Evolutionary conservation across 1,139 yeast genomes (phyloP).

Genomic region (Blastobotrys raffinosifermentans): DNA sequence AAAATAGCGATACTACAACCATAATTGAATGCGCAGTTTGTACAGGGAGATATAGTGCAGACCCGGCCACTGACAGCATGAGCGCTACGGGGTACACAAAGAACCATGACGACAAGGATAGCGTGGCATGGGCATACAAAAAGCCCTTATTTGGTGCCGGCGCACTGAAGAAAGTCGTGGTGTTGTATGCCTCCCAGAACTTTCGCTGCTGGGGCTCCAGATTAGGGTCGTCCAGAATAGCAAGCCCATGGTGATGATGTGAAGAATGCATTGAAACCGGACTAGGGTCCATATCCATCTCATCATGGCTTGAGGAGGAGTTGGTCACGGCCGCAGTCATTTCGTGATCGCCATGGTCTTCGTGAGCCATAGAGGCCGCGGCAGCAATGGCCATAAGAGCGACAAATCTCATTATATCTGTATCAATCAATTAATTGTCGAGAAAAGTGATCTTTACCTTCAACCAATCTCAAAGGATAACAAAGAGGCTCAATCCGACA

Average conservation of each 20-base stretch:
- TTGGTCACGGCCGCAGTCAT: too few species aligned
- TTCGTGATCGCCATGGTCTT: too few species aligned
- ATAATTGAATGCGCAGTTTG: conserved; percentile 47
- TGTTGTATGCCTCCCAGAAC: conserved; percentile 75
- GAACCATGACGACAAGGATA: conserved; percentile 44
- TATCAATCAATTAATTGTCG: too few species aligned
- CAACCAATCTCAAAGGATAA: too few species aligned
- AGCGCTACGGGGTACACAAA: conserved; percentile 66
- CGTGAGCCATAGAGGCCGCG: too few species aligned
- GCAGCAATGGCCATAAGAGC: too few species aligned
- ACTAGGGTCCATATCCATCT: conserved; percentile 26
- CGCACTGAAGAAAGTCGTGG: conserved; percentile 71
- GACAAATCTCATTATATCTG: too few species aligned
- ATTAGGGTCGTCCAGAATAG: conserved; percentile 58
- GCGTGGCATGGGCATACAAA: conserved; percentile 50
- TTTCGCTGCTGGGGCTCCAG: conserved; percentile 65
- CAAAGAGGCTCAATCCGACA: too few species aligned
- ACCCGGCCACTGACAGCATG: conserved; percentile 54
- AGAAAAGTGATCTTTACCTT: too few species aligned
- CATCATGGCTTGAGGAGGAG: too few species aligned
- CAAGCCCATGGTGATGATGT: conserved; percentile 55
- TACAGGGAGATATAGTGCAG: conserved; percentile 53
- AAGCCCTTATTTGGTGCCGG: conserved; percentile 46
- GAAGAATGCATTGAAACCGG: conserved; percentile 28
- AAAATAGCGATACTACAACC: conserved; percentile 47